Conservation (phyloP, 2,329 filamentous ascomycete species). For the Cercospora nicotianae region DNA sequence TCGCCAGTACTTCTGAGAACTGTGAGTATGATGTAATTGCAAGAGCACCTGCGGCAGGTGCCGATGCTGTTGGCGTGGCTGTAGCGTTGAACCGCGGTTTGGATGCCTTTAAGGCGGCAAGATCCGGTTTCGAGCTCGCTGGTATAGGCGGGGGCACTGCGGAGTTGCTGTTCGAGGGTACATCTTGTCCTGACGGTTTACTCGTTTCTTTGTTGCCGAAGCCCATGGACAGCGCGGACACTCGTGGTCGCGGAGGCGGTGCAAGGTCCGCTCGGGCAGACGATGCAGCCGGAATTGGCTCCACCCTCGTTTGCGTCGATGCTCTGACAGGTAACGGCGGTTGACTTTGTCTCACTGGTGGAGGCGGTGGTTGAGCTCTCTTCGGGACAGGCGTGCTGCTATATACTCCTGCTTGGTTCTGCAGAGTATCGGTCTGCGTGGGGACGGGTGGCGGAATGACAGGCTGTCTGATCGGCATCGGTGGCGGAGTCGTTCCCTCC, state of each 20-base stretch:
- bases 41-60: constrained; percentile 15
- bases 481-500: constrained; percentile 33
- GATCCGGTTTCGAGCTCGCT: constrained; percentile 56
- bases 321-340: constrained; percentile 12
- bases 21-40: constrained; percentile 22
- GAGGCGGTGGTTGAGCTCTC: constrained; percentile 18
- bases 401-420: not conserved
- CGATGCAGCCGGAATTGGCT: not conserved
- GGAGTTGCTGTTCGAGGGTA: constrained; percentile 16
- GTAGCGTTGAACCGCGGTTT: constrained; percentile 44
- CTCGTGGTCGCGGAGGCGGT: constrained; percentile 29
- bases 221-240: constrained; percentile 34
- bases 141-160: constrained; percentile 54
- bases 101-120: constrained; percentile 56
- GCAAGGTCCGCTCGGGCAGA: constrained; percentile 21
- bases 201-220: constrained; percentile 30
- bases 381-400: not conserved
- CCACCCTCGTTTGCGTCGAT: not conserved
- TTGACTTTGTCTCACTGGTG: constrained; percentile 32
- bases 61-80: constrained; percentile 17
- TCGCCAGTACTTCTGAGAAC: constrained; percentile 20
- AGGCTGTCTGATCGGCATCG: constrained; percentile 18
- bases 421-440: not conserved
- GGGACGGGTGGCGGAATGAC: constrained; percentile 18
- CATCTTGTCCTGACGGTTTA: constrained; percentile 18